Evolutionary conservation across 345 rosid species (phyloP).

Genomic region (Brassica carinata): DNA sequence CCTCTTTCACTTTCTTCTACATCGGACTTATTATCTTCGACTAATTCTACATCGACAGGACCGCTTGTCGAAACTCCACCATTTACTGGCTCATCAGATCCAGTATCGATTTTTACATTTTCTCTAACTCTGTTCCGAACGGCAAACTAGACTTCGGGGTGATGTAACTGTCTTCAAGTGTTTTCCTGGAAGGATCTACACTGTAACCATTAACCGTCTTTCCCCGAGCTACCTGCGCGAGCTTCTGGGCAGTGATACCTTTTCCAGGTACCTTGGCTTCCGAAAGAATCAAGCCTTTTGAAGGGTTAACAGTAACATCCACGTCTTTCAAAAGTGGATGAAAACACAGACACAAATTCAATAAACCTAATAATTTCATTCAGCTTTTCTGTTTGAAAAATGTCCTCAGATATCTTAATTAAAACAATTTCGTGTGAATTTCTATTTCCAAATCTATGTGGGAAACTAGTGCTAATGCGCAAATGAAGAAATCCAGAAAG

Average conservation of each 20-base stretch:
- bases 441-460: neutral
- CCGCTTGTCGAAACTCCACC: conserved; percentile 38
- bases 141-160: conserved; percentile 30
- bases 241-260: conserved; percentile 43
- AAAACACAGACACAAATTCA: neutral
- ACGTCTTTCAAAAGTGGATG: conserved; percentile 68
- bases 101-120: conserved; percentile 36
- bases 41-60: conserved; percentile 49
- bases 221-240: conserved; percentile 42
- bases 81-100: conserved; percentile 41
- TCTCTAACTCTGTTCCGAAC: conserved; percentile 36
- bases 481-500: conserved; percentile 4
- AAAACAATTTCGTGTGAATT: neutral
- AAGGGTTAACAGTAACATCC: conserved; percentile 73
- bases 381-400: neutral
- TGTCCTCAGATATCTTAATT: neutral
- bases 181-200: conserved; percentile 38
- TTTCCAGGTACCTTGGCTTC: conserved; percentile 51
- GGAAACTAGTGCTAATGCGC: conserved; percentile 17
- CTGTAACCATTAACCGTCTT: conserved; percentile 51
- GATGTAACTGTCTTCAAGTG: conserved; percentile 44
- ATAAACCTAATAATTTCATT: neutral
- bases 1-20: conserved; percentile 59
- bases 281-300: conserved; percentile 54
- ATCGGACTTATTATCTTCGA: conserved; percentile 45